Evolutionary conservation across 768 basidiomycete species (phyloP).

Genomic region (Auricularia auricula-judae): DNA sequence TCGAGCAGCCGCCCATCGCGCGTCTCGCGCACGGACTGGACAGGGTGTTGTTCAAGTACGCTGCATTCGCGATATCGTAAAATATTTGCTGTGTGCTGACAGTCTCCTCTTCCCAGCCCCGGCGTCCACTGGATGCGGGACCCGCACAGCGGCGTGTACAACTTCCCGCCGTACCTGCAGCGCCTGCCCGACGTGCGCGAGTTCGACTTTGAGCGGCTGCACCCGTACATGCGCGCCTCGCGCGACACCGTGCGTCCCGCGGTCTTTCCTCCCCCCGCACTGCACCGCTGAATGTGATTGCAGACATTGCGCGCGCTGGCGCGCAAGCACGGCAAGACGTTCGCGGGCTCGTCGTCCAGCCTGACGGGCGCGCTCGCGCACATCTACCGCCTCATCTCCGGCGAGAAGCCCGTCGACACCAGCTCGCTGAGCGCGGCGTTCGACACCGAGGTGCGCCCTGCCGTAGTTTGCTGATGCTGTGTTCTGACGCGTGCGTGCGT

Average conservation of each 20-base stretch:
- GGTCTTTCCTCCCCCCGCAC: background rate
- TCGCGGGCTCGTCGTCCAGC: conserved; percentile 85
- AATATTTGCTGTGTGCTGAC: background rate
- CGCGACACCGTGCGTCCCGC: conserved; percentile 45
- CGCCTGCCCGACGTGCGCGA: conserved; percentile 64
- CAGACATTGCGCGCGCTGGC: conserved; percentile 62
- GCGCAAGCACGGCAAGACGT: conserved; percentile 42
- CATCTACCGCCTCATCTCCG: conserved; percentile 79
- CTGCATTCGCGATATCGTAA: conserved; percentile 7
- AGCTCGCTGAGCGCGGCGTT: conserved; percentile 52
- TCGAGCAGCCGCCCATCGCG: conserved; percentile 45
- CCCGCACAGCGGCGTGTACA: conserved; percentile 75
- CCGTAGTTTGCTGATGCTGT: background rate
- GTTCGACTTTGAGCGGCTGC: conserved; percentile 74
- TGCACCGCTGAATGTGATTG: background rate
- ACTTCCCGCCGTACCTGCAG: conserved; percentile 66
- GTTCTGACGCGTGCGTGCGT: background rate
- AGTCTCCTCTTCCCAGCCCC: conserved; percentile 36
- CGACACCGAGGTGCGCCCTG: conserved; percentile 28
- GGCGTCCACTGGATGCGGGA: conserved; percentile 86
- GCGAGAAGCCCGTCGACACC: conserved; percentile 54
- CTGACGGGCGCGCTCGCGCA: conserved; percentile 75
- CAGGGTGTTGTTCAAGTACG: conserved; percentile 67
- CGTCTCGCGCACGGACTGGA: conserved; percentile 54
- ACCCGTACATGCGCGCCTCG: conserved; percentile 68